Evolutionary conservation across 2,329 filamentous ascomycete genomes (phyloP).

Genomic region (Alternaria rosae): DNA sequence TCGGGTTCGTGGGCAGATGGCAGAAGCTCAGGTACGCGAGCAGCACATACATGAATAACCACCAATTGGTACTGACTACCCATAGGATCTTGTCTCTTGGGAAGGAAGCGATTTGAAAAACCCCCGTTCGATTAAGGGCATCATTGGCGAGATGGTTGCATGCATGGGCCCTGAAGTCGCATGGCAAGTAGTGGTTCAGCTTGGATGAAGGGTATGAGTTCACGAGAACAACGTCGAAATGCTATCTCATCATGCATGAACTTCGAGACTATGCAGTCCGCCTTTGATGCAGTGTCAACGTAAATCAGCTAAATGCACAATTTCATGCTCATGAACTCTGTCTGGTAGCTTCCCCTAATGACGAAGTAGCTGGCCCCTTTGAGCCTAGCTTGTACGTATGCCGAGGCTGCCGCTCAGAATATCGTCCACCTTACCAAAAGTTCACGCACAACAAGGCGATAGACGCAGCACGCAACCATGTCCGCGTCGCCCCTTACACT

Average conservation of each 20-base stretch:
- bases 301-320: neutral
- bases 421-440: slow-evolving; percentile 11
- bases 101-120: slow-evolving; percentile 60
- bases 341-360: neutral
- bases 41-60: neutral
- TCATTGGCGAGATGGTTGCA: slow-evolving; percentile 72
- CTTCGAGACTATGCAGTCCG: neutral
- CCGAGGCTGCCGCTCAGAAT: slow-evolving; percentile 22
- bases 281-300: neutral
- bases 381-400: slow-evolving; percentile 9
- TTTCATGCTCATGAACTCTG: neutral
- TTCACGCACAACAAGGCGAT: slow-evolving; percentile 15
- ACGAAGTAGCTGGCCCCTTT: neutral
- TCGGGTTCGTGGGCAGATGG: slow-evolving; percentile 51
- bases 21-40: slow-evolving; percentile 44
- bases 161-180: slow-evolving; percentile 69
- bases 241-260: neutral
- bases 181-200: slow-evolving; percentile 65
- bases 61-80: slow-evolving; percentile 36
- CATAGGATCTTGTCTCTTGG: slow-evolving; percentile 67
- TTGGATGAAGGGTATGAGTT: slow-evolving; percentile 40
- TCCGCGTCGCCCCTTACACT: slow-evolving; percentile 54
- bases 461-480: slow-evolving; percentile 40
- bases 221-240: neutral
- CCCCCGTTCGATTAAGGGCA: slow-evolving; percentile 63